These are phyloP conservation scores for Metschnikowia hibisci DNA, from an alignment of 805 yeast species.

Conservation along the genomic window DNA sequence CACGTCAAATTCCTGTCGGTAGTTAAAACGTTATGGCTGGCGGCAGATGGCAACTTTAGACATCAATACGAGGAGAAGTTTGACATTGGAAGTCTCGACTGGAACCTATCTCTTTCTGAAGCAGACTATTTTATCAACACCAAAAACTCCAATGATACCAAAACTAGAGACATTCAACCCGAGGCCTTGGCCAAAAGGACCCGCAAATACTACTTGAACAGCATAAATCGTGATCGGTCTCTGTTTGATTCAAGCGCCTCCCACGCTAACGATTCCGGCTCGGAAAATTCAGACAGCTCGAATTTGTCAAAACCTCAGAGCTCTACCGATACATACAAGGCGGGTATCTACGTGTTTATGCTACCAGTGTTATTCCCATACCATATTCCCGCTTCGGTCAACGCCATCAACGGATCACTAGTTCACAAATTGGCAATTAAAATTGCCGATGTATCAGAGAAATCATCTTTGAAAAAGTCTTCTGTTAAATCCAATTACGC, in stretches of 20 bases:
- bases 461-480: slow-evolving; percentile 29
- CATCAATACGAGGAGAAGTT: slow-evolving; percentile 44
- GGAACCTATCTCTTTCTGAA: slow-evolving; percentile 38
- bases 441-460: slow-evolving; percentile 36
- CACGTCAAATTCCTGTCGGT: slow-evolving; percentile 41
- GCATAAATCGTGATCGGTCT: slow-evolving; percentile 8
- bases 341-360: slow-evolving; percentile 69
- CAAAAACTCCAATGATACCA: slow-evolving; percentile 41
- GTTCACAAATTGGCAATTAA: slow-evolving; percentile 40
- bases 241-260: slow-evolving; percentile 7
- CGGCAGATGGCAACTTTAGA: slow-evolving; percentile 48
- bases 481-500: slow-evolving; percentile 29
- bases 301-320: neutral
- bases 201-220: slow-evolving; percentile 22
- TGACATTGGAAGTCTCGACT: slow-evolving; percentile 44
- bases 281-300: slow-evolving; percentile 4
- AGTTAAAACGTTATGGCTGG: slow-evolving; percentile 50
- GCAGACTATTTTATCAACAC: slow-evolving; percentile 43
- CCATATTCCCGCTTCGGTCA: slow-evolving; percentile 58
- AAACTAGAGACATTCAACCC: slow-evolving; percentile 37
- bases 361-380: slow-evolving; percentile 61
- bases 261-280: slow-evolving; percentile 1
- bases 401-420: slow-evolving; percentile 48
- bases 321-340: slow-evolving; percentile 28
- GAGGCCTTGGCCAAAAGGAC: slow-evolving; percentile 43